These are phyloP conservation scores for Penicillium goetzii DNA, from an alignment of 495 filamentous ascomycete genomes.

Conservation along the genomic window DNA sequence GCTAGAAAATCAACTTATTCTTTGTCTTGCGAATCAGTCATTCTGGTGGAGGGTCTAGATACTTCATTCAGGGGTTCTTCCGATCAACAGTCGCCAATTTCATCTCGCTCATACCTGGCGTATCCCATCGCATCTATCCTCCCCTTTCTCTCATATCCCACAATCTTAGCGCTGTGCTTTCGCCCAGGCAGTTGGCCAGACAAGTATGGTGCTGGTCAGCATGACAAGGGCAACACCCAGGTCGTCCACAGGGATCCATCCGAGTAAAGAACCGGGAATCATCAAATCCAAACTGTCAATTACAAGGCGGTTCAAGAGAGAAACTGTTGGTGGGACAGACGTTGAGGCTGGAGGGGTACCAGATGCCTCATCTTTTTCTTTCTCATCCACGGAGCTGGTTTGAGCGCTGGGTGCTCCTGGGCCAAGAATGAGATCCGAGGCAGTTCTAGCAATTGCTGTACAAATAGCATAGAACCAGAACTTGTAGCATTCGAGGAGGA, in stretches of 20 bases:
- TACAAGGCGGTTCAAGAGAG: slow-evolving; percentile 18
- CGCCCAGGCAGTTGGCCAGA: slow-evolving; percentile 20
- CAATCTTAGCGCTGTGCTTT: slow-evolving; percentile 9
- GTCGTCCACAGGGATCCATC: slow-evolving; percentile 18
- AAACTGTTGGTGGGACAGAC: background rate
- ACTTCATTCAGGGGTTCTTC: background rate
- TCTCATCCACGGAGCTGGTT: background rate
- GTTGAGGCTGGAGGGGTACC: background rate
- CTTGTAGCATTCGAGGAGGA: slow-evolving; percentile 25
- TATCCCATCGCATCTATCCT: background rate
- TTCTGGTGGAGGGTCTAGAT: background rate
- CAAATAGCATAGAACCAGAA: slow-evolving; percentile 28
- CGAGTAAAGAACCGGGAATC: slow-evolving; percentile 21
- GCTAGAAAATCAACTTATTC: too few species aligned
- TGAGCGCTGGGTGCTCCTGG: background rate
- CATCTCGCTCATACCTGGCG: background rate
- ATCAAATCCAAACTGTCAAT: slow-evolving; percentile 20
- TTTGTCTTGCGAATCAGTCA: background rate
- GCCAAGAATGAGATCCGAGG: slow-evolving; percentile 12
- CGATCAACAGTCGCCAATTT: background rate
- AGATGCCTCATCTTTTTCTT: background rate
- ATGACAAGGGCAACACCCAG: slow-evolving; percentile 18
- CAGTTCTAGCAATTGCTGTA: slow-evolving; percentile 12
- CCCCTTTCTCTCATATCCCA: background rate
- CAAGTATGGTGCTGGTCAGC: slow-evolving; percentile 20